phyloP scores from a whole-genome alignment of 2,329 filamentous ascomycete species.

The Beauveria scarabaeidicola region DNA sequence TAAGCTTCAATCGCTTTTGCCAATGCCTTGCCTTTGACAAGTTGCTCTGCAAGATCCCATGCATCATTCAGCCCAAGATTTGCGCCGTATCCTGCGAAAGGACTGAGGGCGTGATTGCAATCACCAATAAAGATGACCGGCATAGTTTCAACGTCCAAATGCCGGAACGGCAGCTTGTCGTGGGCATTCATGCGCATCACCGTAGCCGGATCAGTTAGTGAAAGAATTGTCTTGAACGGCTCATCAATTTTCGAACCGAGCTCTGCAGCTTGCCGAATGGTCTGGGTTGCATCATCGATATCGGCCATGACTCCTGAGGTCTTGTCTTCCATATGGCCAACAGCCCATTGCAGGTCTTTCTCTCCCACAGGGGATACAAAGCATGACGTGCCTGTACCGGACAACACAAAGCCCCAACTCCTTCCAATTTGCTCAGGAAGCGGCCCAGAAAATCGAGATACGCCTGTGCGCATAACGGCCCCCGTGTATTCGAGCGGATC shows the following conservation, averaged over 20 bases:
- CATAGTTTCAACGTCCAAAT: constrained; percentile 19
- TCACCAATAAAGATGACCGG: constrained; percentile 40
- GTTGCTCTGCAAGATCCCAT: constrained; percentile 35
- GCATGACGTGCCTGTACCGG: constrained; percentile 30
- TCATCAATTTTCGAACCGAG: constrained; percentile 28
- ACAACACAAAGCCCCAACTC: constrained; percentile 34
- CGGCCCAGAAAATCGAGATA: constrained; percentile 25
- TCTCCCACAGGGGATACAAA: constrained; percentile 38
- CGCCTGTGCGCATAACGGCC: constrained; percentile 29
- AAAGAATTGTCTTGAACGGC: constrained; percentile 31
- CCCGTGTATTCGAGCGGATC: constrained; percentile 32
- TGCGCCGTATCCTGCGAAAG: constrained; percentile 40
- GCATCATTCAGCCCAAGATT: constrained; percentile 39
- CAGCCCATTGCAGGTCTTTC: constrained; percentile 31
- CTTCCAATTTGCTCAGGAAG: constrained; percentile 25
- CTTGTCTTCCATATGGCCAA: constrained; percentile 26
- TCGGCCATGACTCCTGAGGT: constrained; percentile 13
- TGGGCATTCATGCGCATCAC: constrained; percentile 31
- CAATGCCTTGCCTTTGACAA: constrained; percentile 23
- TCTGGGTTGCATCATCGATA: constrained; percentile 17
- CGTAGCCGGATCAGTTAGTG: constrained; percentile 29
- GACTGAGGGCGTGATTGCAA: constrained; percentile 40
- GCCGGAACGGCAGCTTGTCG: constrained; percentile 36
- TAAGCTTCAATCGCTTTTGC: constrained; percentile 23
- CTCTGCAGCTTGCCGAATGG: constrained; percentile 24